phyloP scores from a whole-genome alignment of 1,284 basidiomycete genomes.

The Melampsora abietis-canadensis region DNA sequence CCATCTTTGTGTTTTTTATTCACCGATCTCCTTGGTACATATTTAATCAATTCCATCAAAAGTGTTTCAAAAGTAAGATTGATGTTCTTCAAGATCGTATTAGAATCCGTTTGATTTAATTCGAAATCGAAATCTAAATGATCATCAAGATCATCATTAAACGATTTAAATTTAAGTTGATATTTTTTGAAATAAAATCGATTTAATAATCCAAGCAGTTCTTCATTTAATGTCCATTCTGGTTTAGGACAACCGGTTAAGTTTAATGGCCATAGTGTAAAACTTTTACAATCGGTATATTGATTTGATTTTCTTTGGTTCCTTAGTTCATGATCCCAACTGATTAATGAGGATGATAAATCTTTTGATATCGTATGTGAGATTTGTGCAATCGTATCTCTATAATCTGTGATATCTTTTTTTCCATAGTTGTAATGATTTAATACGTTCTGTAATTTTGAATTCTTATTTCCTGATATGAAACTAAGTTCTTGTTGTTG shows the following conservation, averaged over 20 bases:
- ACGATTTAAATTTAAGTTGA: neutral
- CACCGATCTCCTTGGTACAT: neutral
- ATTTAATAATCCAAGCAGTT: neutral
- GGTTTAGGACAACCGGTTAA: conserved; percentile 14
- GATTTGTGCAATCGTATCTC: conserved; percentile 27
- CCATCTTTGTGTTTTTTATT: too few species aligned
- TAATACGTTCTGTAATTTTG: neutral
- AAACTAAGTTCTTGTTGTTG: too few species aligned
- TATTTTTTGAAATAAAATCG: neutral
- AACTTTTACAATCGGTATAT: conserved; percentile 1
- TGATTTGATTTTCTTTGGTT: neutral
- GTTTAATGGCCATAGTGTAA: conserved; percentile 32
- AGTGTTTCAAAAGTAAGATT: neutral
- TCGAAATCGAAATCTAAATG: neutral
- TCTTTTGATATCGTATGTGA: conserved; percentile 19
- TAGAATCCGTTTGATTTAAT: too few species aligned
- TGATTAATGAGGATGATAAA: conserved; percentile 21
- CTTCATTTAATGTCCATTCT: conserved; percentile 30
- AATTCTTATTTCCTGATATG: too few species aligned
- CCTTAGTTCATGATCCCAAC: conserved; percentile 12
- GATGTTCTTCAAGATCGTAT: neutral
- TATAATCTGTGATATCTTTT: conserved; percentile 6
- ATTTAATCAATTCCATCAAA: neutral
- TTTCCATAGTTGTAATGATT: conserved; percentile 15
- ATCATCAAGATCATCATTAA: neutral